Conservation (phyloP, 129 eudicot species). For the Logfia minima region DNA sequence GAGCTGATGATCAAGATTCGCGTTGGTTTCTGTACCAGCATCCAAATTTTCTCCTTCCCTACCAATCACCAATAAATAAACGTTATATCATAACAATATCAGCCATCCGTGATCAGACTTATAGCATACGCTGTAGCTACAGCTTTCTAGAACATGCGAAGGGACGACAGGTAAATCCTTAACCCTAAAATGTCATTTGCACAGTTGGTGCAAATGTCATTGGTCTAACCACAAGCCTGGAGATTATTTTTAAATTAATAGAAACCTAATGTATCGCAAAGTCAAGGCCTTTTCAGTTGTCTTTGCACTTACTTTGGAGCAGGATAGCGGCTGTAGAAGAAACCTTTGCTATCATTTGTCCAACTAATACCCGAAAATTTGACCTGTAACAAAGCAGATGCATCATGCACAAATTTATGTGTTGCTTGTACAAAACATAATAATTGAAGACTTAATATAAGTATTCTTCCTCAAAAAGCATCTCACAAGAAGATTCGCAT, state of each 20-base stretch:
- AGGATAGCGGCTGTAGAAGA: slow-evolving; percentile 95
- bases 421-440: neutral
- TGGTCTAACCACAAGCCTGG: neutral
- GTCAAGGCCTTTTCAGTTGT: neutral
- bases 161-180: neutral
- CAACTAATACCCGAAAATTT: slow-evolving; percentile 86
- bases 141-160: neutral
- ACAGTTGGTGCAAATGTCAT: neutral
- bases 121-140: neutral
- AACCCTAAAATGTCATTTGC: neutral
- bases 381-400: slow-evolving; percentile 55
- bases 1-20: slow-evolving; percentile 67
- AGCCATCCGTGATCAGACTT: neutral
- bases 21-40: slow-evolving; percentile 89
- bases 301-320: slow-evolving; percentile 75
- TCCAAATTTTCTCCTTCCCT: slow-evolving; percentile 85
- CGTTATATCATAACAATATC: neutral
- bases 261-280: neutral
- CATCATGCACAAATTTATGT: neutral
- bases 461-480: neutral
- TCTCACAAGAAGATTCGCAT: neutral
- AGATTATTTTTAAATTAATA: too few relatives aligned
- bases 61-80: neutral
- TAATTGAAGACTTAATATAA: too few relatives aligned
- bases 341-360: slow-evolving; percentile 96